phyloP scores from a whole-genome alignment of 306 rosid species.

The Coriaria nepalensis region DNA sequence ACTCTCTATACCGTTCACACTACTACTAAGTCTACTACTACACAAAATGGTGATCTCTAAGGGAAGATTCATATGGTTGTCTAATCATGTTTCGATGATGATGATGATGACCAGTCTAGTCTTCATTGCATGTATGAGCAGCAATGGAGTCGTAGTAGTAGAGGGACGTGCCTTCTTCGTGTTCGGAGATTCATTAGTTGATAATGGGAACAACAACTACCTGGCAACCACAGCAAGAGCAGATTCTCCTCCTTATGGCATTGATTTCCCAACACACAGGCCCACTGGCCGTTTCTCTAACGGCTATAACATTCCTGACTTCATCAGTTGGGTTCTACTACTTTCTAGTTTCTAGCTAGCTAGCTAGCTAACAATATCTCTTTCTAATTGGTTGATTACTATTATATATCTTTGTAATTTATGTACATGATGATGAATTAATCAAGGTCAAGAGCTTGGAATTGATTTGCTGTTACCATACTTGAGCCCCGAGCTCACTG shows the following conservation, averaged over 20 bases:
- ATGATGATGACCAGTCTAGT: no score
- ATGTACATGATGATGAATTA: no score
- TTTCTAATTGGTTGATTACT: not conserved
- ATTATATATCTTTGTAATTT: no score
- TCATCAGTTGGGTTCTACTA: constrained; percentile 22
- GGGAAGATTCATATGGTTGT: no score
- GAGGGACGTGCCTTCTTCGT: constrained; percentile 32
- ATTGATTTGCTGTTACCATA: constrained; percentile 56
- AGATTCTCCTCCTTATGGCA: constrained; percentile 42
- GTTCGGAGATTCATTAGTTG: constrained; percentile 50
- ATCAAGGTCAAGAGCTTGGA: constrained; percentile 47
- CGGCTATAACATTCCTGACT: constrained; percentile 50
- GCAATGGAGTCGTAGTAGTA: no score
- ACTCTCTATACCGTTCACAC: no score
- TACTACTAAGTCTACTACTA: no score
- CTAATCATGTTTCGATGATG: no score
- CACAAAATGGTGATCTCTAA: no score
- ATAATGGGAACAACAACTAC: constrained; percentile 48
- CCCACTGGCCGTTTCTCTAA: constrained; percentile 67
- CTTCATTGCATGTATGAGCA: no score
- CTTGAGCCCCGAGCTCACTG: constrained; percentile 45
- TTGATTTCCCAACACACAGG: constrained; percentile 36
- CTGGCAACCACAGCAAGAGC: constrained; percentile 37
- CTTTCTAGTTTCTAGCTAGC: no score
- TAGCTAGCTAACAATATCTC: not conserved